Percentiles rank a stretch among this genome's conserved stretches.
These are phyloP conservation scores for Oemleria cerasiformis DNA, from an alignment of 306 rosid genomes.

Conservation along the genomic window DNA sequence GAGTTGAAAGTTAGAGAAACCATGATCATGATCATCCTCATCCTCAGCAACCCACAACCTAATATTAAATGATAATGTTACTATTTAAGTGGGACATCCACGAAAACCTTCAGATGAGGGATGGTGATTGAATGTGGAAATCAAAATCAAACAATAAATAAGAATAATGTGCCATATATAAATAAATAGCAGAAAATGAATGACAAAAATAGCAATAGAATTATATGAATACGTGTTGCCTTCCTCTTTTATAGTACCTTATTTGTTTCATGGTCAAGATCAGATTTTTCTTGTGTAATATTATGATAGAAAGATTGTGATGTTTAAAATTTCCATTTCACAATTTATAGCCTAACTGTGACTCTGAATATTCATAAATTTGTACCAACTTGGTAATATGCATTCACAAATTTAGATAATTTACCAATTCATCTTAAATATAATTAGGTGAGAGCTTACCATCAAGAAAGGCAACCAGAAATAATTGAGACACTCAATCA, in stretches of 20 bases:
- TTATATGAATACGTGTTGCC: background rate
- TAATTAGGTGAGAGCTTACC: background rate
- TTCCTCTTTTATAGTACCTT: background rate
- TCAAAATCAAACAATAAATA: background rate
- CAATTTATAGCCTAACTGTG: background rate
- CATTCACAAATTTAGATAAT: background rate
- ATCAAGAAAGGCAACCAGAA: background rate
- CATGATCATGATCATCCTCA: background rate
- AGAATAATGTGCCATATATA: background rate
- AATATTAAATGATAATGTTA: background rate
- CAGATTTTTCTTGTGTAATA: background rate
- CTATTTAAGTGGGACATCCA: slow-evolving; percentile 35
- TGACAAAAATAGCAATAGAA: background rate
- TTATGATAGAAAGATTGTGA: background rate
- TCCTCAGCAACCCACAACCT: slow-evolving; percentile 3
- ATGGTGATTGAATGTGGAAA: background rate
- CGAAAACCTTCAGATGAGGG: slow-evolving; percentile 16
- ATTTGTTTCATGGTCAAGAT: background rate
- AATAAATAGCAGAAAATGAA: background rate
- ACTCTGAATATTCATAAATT: too few relatives aligned
- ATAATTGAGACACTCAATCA: background rate
- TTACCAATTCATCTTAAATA: background rate
- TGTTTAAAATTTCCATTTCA: background rate
- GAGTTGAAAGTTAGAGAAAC: background rate
- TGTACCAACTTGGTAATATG: too few relatives aligned